These are phyloP conservation scores for Ceratocystis cubensis DNA, from an alignment of 2,329 filamentous ascomycete species.

Conservation along the genomic window DNA sequence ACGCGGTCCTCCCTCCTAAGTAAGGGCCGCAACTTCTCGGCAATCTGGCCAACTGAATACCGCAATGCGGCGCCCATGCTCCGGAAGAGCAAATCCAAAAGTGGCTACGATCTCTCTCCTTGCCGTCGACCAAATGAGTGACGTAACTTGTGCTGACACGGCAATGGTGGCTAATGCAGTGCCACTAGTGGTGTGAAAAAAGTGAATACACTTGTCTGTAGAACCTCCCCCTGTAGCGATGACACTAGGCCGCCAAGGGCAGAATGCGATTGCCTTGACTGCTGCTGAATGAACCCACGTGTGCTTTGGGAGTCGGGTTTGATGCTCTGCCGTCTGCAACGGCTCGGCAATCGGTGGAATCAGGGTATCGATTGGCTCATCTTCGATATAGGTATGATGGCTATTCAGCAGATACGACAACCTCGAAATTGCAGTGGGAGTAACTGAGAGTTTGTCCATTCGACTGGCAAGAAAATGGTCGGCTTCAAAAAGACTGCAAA, in stretches of 20 bases:
- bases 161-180: conserved; percentile 79
- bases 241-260: conserved; percentile 79
- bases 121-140: conserved; percentile 77
- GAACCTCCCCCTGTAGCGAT: conserved; percentile 86
- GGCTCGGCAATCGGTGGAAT: conserved; percentile 15
- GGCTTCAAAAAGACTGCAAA: conserved; percentile 68
- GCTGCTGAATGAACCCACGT: conserved; percentile 71
- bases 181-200: conserved; percentile 78
- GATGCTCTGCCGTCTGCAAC: neutral
- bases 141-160: conserved; percentile 85
- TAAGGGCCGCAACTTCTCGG: conserved; percentile 69
- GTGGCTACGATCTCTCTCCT: conserved; percentile 82
- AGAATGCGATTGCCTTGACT: conserved; percentile 94
- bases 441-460: conserved; percentile 15
- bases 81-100: conserved; percentile 84
- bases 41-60: conserved; percentile 94
- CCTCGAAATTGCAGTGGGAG: conserved; percentile 7
- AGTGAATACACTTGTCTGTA: conserved; percentile 91
- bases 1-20: conserved; percentile 66
- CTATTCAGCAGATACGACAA: conserved; percentile 4
- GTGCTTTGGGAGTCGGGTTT: conserved; percentile 34
- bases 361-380: conserved; percentile 5
- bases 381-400: conserved; percentile 6
- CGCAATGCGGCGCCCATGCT: conserved; percentile 78
- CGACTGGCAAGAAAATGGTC: conserved; percentile 39